These are phyloP conservation scores for Bipolaris bicolor DNA, from an alignment of 2,329 filamentous ascomycete genomes.

Conservation along the genomic window DNA sequence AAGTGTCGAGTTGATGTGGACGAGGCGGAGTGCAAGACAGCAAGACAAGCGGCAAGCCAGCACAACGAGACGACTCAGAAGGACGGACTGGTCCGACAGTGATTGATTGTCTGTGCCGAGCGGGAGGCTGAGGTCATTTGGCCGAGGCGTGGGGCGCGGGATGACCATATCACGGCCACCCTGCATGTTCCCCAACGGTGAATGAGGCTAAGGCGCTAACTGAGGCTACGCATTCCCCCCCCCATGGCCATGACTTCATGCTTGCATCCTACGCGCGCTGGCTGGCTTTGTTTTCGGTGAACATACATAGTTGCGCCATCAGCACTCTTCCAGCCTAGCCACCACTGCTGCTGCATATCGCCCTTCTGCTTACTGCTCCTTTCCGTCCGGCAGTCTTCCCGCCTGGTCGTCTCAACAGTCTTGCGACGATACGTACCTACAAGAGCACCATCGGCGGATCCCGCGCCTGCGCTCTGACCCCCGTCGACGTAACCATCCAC, in stretches of 20 bases:
- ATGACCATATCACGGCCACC: slow-evolving; percentile 25
- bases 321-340: slow-evolving; percentile 12
- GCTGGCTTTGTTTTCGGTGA: not conserved
- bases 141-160: slow-evolving; percentile 29
- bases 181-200: slow-evolving; percentile 5
- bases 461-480: slow-evolving; percentile 11
- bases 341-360: not conserved
- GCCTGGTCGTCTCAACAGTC: not conserved
- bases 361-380: not conserved
- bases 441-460: slow-evolving; percentile 7
- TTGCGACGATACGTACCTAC: not conserved
- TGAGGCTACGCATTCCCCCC: slow-evolving; percentile 13
- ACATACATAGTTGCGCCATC: too few species aligned
- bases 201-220: slow-evolving; percentile 30
- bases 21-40: slow-evolving; percentile 12
- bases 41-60: not conserved
- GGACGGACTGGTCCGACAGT: slow-evolving; percentile 16
- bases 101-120: slow-evolving; percentile 26
- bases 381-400: not conserved
- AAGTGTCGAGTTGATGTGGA: slow-evolving; percentile 2
- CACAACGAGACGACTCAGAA: slow-evolving; percentile 7
- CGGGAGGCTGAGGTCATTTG: slow-evolving; percentile 37
- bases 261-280: not conserved
- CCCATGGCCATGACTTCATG: slow-evolving; percentile 6
- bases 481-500: slow-evolving; percentile 17